phyloP scores from a whole-genome alignment of 352 stramenopile genomes.

The Phytophthora fragariae region DNA sequence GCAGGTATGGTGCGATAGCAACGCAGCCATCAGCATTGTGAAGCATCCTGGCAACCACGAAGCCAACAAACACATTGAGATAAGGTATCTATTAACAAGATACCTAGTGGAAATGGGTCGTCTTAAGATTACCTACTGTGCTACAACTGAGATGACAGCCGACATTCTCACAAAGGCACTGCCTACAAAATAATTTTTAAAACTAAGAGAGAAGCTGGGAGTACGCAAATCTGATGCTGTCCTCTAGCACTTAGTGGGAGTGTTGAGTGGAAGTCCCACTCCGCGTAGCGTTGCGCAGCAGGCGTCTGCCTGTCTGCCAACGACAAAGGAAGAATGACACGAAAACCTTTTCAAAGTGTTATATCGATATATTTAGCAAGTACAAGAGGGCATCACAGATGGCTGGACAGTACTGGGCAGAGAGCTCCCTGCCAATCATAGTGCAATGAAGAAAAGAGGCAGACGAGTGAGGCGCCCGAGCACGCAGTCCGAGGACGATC shows the following conservation, averaged over 20 bases:
- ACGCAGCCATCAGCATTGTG: slow-evolving; percentile 25
- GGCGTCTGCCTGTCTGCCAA: no score
- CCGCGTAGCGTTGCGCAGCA: no score
- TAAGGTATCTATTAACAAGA: slow-evolving; percentile 25
- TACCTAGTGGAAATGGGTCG: slow-evolving; percentile 15
- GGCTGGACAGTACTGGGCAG: no score
- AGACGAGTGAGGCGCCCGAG: no score
- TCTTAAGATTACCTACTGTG: slow-evolving; percentile 15
- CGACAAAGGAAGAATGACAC: no score
- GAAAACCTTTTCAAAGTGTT: no score
- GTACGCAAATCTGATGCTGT: slow-evolving; percentile 6
- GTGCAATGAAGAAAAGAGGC: no score
- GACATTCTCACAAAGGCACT: slow-evolving; percentile 32
- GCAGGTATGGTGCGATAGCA: slow-evolving; percentile 31
- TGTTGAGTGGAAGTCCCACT: slow-evolving; percentile 11
- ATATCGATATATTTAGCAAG: no score
- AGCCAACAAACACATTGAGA: slow-evolving; percentile 12
- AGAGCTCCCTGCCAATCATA: no score
- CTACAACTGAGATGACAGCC: slow-evolving; percentile 24
- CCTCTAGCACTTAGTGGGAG: slow-evolving; percentile 26
- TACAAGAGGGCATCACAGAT: no score
- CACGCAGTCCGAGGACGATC: no score
- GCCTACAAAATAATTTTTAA: slow-evolving; percentile 25
- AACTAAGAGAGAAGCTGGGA: not conserved
- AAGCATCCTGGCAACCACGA: slow-evolving; percentile 22